A percentile compares a stretch with the other conserved stretches of the same genome.
phyloP scores from a whole-genome alignment of 495 filamentous ascomycete genomes.

The Aspergillus affinis region DNA sequence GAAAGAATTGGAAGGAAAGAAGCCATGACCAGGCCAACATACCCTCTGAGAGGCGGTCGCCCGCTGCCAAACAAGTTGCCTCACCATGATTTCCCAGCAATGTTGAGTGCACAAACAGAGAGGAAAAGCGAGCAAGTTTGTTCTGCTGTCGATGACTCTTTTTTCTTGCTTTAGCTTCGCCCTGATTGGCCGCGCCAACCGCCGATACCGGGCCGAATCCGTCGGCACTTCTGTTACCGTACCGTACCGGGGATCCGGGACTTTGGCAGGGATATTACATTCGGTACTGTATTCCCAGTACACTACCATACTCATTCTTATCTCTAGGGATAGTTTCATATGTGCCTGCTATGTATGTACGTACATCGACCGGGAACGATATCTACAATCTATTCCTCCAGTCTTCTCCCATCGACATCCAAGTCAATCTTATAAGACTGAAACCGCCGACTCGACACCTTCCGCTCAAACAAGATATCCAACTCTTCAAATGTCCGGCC shows the following conservation, averaged over 20 bases:
- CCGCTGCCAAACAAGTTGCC: slow-evolving; percentile 36
- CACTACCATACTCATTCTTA: neutral
- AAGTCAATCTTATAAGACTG: slow-evolving; percentile 24
- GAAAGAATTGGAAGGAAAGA: neutral
- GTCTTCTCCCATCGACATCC: slow-evolving; percentile 12
- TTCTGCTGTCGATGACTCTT: slow-evolving; percentile 14
- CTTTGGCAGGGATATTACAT: no score
- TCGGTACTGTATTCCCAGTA: neutral
- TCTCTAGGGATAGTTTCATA: no score
- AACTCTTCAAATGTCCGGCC: slow-evolving; percentile 63
- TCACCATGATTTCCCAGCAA: slow-evolving; percentile 27
- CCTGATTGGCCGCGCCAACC: slow-evolving; percentile 20
- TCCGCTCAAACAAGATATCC: slow-evolving; percentile 49
- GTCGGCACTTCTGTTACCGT: neutral
- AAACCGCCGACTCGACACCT: slow-evolving; percentile 41
- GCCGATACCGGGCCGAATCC: slow-evolving; percentile 18
- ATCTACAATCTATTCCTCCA: slow-evolving; percentile 14
- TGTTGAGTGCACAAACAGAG: slow-evolving; percentile 9
- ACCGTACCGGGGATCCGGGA: neutral
- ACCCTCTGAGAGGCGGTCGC: slow-evolving; percentile 34
- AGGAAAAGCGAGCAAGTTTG: slow-evolving; percentile 3
- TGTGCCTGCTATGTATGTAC: neutral
- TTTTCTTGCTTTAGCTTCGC: slow-evolving; percentile 14
- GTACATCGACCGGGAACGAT: neutral
- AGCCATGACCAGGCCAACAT: slow-evolving; percentile 13